Conservation (phyloP, 2,329 filamentous ascomycete genomes). For the Pseudocercospora crystallina region DNA sequence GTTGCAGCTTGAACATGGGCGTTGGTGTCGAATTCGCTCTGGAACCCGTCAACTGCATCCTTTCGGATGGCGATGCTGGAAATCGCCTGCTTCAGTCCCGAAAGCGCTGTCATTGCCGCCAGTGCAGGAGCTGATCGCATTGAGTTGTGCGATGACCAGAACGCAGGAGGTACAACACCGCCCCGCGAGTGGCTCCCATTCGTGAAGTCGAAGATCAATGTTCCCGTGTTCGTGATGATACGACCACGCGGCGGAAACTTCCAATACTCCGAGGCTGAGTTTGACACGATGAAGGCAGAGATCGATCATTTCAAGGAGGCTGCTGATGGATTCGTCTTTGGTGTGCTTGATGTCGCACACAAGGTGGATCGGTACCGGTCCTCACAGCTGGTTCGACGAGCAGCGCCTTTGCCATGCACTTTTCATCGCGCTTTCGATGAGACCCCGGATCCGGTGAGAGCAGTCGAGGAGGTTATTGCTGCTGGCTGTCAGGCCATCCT, state of each 20-base stretch:
- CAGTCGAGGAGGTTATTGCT: slow-evolving; percentile 39
- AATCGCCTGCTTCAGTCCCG: slow-evolving; percentile 50
- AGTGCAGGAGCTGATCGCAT: slow-evolving; percentile 50
- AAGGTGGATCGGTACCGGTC: slow-evolving; percentile 46
- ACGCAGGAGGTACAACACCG: slow-evolving; percentile 46
- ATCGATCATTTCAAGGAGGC: slow-evolving; percentile 38
- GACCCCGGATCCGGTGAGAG: slow-evolving; percentile 33
- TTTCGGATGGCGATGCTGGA: slow-evolving; percentile 40
- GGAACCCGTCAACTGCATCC: too few species aligned
- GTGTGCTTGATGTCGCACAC: slow-evolving; percentile 40
- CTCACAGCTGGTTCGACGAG: slow-evolving; percentile 42
- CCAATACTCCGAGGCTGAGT: slow-evolving; percentile 43
- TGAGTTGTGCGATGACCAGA: slow-evolving; percentile 49
- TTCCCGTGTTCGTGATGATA: slow-evolving; percentile 56
- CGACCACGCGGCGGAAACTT: slow-evolving; percentile 51
- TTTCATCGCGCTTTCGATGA: slow-evolving; percentile 58
- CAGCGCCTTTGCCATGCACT: slow-evolving; percentile 48
- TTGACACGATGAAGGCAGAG: slow-evolving; percentile 44
- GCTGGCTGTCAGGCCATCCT: slow-evolving; percentile 51
- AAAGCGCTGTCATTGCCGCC: slow-evolving; percentile 46
- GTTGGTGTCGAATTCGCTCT: too few species aligned
- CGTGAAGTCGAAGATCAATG: slow-evolving; percentile 30
- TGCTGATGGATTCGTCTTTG: slow-evolving; percentile 55
- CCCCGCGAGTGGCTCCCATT: slow-evolving; percentile 27
- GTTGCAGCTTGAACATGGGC: too few species aligned